Evolutionary conservation across 495 filamentous ascomycete species (phyloP).

Genomic region (Collariella sp.): DNA sequence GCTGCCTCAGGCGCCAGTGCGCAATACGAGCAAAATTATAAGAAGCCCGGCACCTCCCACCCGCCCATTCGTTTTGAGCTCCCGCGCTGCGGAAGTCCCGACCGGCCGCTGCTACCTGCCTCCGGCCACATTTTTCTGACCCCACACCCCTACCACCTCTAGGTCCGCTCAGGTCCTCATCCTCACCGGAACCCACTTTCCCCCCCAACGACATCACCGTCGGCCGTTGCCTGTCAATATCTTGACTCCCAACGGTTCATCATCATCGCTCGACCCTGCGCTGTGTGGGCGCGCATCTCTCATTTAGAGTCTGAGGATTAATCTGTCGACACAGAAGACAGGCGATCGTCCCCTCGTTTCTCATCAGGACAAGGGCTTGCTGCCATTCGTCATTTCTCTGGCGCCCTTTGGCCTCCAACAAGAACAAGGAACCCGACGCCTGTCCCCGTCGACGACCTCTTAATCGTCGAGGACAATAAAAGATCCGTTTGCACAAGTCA

Average conservation of each 20-base stretch:
- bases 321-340: constrained; percentile 24
- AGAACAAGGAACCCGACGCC: constrained; percentile 26
- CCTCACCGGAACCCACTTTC: constrained; percentile 16
- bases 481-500: constrained; percentile 32
- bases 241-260: constrained; percentile 12
- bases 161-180: neutral
- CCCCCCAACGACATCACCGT: constrained; percentile 24
- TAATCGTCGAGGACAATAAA: constrained; percentile 29
- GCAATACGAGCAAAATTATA: constrained; percentile 38
- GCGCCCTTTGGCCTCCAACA: constrained; percentile 23
- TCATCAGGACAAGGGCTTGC: constrained; percentile 27
- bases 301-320: constrained; percentile 30
- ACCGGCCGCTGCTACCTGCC: constrained; percentile 38
- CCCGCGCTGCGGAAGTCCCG: constrained; percentile 40
- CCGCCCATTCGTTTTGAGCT: constrained; percentile 35
- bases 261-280: constrained; percentile 16
- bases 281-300: constrained; percentile 35
- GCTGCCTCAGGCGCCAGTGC: constrained; percentile 26
- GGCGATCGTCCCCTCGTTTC: constrained; percentile 25
- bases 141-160: constrained; percentile 24
- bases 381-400: constrained; percentile 15
- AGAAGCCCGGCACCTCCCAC: constrained; percentile 37
- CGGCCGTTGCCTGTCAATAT: constrained; percentile 25
- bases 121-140: constrained; percentile 32
- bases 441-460: constrained; percentile 30